Evolutionary conservation across 352 stramenopile species (phyloP).

Genomic region (Pythium scleroteichum): DNA sequence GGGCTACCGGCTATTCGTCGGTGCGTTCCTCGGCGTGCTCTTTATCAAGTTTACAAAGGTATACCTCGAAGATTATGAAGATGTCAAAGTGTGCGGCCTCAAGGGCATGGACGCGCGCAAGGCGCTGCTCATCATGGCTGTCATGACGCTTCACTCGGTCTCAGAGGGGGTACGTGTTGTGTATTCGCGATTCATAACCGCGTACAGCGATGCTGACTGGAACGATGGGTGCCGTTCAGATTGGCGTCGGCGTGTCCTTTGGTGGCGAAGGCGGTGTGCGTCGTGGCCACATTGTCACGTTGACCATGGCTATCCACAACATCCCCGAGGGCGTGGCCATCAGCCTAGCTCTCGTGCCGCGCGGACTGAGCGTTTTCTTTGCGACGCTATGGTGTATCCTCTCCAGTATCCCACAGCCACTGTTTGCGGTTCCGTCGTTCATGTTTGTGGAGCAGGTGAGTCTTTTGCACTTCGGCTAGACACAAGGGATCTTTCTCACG

Average conservation of each 20-base stretch:
- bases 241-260: constrained; percentile 97
- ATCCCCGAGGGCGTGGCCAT: constrained; percentile 97
- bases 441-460: constrained; percentile 77
- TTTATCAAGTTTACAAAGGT: constrained; percentile 97
- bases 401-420: constrained; percentile 92
- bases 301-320: constrained; percentile 98
- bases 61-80: constrained; percentile 95
- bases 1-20: constrained; percentile 83
- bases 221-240: constrained; percentile 30
- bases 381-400: constrained; percentile 90
- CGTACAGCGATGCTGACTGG: too few relatives aligned
- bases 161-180: constrained; percentile 90
- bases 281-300: constrained; percentile 96
- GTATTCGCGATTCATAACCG: too few relatives aligned
- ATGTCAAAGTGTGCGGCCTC: constrained; percentile 88
- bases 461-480: not conserved
- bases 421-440: constrained; percentile 98
- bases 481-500: not conserved
- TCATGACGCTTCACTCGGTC: constrained; percentile 99
- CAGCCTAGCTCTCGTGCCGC: constrained; percentile 94
- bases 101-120: constrained; percentile 88
- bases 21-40: constrained; percentile 90
- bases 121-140: constrained; percentile 96
- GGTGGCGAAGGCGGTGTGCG: constrained; percentile 91
- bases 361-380: constrained; percentile 89